Percentiles rank a stretch among this genome's conserved stretches.
These are phyloP conservation scores for Neofusicoccum sp. DNA, from an alignment of 2,329 filamentous ascomycete genomes.

Conservation along the genomic window DNA sequence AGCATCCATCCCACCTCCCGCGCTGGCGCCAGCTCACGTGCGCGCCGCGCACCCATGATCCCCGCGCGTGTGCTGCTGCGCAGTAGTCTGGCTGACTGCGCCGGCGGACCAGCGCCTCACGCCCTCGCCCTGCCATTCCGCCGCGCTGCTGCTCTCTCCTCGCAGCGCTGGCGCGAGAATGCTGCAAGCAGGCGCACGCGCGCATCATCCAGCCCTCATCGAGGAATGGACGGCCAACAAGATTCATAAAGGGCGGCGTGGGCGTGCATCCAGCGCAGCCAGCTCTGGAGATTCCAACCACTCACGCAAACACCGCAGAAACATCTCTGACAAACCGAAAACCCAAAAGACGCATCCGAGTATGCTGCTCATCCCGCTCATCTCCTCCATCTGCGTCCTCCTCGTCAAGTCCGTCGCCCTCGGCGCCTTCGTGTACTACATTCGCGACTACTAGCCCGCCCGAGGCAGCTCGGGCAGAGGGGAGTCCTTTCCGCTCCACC, in stretches of 20 bases:
- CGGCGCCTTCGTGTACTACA: slow-evolving; percentile 14
- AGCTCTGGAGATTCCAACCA: background rate
- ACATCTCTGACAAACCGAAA: background rate
- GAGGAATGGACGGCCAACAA: background rate
- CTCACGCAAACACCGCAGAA: background rate
- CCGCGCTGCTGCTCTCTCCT: background rate
- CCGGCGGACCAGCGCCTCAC: background rate
- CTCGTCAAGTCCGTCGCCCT: slow-evolving; percentile 20
- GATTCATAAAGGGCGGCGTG: slow-evolving; percentile 1
- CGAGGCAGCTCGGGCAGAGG: background rate
- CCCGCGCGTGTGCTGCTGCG: background rate
- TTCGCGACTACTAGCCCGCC: slow-evolving; percentile 8
- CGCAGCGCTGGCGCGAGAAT: slow-evolving; percentile 10
- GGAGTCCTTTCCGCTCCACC: background rate
- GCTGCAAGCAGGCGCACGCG: background rate
- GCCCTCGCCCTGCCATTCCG: background rate
- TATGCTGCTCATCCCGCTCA: slow-evolving; percentile 19
- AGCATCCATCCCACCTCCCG: background rate
- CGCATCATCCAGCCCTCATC: background rate
- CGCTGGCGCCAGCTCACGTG: background rate
- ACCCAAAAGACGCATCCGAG: slow-evolving; percentile 22
- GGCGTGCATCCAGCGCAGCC: background rate
- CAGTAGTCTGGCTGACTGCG: background rate
- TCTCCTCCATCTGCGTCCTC: slow-evolving; percentile 18
- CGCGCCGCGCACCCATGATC: background rate